Base-by-base conservation (phyloP, 176 grass and related monocot genomes). In the Cocos nucifera region DNA sequence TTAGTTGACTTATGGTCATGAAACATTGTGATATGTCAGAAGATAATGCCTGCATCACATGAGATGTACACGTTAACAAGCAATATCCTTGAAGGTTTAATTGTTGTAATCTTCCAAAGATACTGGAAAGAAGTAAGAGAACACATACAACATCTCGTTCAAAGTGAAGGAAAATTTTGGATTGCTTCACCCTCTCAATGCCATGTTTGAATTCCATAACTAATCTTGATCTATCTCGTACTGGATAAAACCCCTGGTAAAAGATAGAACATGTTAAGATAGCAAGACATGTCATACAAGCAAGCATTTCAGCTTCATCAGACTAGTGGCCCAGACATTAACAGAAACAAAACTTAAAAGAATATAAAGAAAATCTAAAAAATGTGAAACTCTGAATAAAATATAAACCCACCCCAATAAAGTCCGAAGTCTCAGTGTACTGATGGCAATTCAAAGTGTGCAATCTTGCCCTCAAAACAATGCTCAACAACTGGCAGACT, bases 361-460 rank as follows among this genome's bases (percentile, higher is more conserved):
- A 59, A 29, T 17, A 16, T 22, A 39, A 60, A 69, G 49, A 25
- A 12, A 39, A 22, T 70, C 49, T 66, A 19, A 29, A 48, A 51
- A 65, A 29, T 12, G 68, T 20, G 24, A 65, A 53, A 53, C 35
- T 44, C 10, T 44, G 35, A 44, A 14, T 14, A 70, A 49, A 17
- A 71, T 55, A 4, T 74, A 17, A 63, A 82, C 91, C 4, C 14
- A 96, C 91, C 91, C 91, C 91, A 70, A 90, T 90, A 68, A 96
- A 96, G 74, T 96, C 91, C 65, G 91, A 85, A 32, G 91, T 90
- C 73, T 96, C 91, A 6, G 91, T 96, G 75, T 96, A 96, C 70
- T 96, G 91, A 67, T 96, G 91, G 75, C 91, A 96, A 72, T 96
- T 96, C 78, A 96, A 85, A 73, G 82, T 90, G 62, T 87, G 91